Evolutionary conservation across 140 eudicot genomes (phyloP).

Genomic region (Oenanthe javanica): DNA sequence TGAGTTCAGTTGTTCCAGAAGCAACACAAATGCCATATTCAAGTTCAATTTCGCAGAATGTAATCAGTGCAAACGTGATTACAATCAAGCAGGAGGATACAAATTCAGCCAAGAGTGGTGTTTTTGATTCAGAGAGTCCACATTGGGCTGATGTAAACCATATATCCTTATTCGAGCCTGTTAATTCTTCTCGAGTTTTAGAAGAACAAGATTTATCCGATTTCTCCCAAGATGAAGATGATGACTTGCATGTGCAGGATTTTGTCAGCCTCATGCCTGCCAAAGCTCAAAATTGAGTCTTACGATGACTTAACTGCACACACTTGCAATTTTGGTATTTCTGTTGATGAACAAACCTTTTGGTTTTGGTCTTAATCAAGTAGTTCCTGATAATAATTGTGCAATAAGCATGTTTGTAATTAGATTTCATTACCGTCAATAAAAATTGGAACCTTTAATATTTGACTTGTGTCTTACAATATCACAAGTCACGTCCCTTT

Average conservation of each 20-base stretch:
- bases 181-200: slow-evolving; percentile 49
- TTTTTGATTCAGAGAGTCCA: slow-evolving; percentile 68
- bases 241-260: slow-evolving; percentile 37
- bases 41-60: background rate
- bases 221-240: slow-evolving; percentile 64
- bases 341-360: slow-evolving; percentile 53
- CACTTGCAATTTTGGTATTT: slow-evolving; percentile 37
- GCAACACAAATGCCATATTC: slow-evolving; percentile 16
- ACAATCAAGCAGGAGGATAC: slow-evolving; percentile 51
- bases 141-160: slow-evolving; percentile 30
- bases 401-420: slow-evolving; percentile 8
- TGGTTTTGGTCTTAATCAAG: slow-evolving; percentile 60
- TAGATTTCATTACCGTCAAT: background rate
- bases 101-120: slow-evolving; percentile 61
- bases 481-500: background rate
- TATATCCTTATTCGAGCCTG: slow-evolving; percentile 51
- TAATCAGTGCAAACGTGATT: slow-evolving; percentile 20
- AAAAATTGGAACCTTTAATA: background rate
- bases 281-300: slow-evolving; percentile 46
- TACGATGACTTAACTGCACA: slow-evolving; percentile 38
- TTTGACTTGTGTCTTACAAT: background rate
- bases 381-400: background rate
- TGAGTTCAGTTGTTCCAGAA: slow-evolving; percentile 18
- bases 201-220: slow-evolving; percentile 49
- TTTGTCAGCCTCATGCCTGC: slow-evolving; percentile 30